phyloP scores from a whole-genome alignment of 1,284 basidiomycete species.

The Rhodofomes roseus region DNA sequence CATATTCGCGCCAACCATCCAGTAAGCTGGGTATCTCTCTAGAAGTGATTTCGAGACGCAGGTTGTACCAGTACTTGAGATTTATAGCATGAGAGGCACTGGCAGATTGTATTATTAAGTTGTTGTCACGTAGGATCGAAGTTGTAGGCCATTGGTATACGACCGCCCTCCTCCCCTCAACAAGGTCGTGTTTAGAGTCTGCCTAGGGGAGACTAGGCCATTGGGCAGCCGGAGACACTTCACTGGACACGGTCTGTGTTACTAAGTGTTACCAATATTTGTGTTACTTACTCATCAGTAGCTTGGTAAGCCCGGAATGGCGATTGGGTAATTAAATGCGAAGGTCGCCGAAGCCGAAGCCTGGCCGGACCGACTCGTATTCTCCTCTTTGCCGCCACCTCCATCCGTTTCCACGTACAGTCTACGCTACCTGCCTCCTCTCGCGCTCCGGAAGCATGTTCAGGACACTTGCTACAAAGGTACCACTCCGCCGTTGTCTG shows the following conservation, averaged over 20 bases:
- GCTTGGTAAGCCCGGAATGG: neutral
- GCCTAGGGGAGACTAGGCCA: too few relatives aligned
- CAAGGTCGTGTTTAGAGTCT: too few relatives aligned
- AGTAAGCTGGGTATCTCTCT: neutral
- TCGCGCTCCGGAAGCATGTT: slow-evolving; percentile 28
- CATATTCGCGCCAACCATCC: slow-evolving; percentile 26
- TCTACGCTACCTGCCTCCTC: neutral
- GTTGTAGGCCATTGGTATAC: too few relatives aligned
- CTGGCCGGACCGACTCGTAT: neutral
- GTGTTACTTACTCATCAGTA: neutral
- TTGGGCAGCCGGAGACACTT: too few relatives aligned
- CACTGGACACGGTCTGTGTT: neutral
- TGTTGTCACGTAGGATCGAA: too few relatives aligned
- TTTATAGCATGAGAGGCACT: too few relatives aligned
- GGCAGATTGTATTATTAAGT: too few relatives aligned
- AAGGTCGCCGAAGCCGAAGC: neutral
- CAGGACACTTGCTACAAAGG: slow-evolving; percentile 26
- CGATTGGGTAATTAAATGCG: neutral
- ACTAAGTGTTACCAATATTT: neutral
- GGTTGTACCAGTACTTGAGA: too few relatives aligned
- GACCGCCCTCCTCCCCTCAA: too few relatives aligned
- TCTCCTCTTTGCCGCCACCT: neutral
- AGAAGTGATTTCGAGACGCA: too few relatives aligned
- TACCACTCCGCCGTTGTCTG: slow-evolving; percentile 41
- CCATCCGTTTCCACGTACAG: neutral